Percentiles rank a stretch among this genome's conserved stretches.
Evolutionary conservation across 768 basidiomycete species (phyloP).

Genomic region (Calocybe cyanea): DNA sequence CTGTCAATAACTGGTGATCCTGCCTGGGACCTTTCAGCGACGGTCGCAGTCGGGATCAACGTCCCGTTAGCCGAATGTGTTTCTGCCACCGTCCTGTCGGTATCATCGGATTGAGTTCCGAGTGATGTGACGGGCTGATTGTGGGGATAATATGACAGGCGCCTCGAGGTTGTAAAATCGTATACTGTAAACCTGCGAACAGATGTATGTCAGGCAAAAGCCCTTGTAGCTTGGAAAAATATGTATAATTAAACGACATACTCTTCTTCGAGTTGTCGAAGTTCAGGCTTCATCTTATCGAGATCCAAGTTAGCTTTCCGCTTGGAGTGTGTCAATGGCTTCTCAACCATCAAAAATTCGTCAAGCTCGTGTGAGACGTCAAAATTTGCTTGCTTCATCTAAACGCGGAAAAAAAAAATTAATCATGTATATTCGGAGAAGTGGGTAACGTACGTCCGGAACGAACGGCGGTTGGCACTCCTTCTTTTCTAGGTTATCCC

Average conservation of each 20-base stretch:
- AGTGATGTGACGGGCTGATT: constrained; percentile 58
- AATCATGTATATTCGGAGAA: constrained; percentile 1
- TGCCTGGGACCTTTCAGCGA: constrained; percentile 45
- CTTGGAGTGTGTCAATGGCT: constrained; percentile 92
- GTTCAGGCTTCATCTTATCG: constrained; percentile 87
- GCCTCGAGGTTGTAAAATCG: constrained; percentile 70
- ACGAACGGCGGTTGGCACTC: constrained; percentile 77
- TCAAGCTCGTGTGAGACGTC: constrained; percentile 97
- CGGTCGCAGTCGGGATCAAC: constrained; percentile 41
- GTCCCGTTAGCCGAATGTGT: constrained; percentile 40
- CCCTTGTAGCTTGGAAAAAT: too few relatives aligned
- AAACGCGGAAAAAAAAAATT: constrained; percentile 9
- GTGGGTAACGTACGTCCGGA: constrained; percentile 71
- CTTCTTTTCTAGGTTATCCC: constrained; percentile 73
- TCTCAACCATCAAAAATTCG: constrained; percentile 95
- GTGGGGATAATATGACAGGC: constrained; percentile 86
- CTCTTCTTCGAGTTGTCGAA: constrained; percentile 93
- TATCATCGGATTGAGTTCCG: constrained; percentile 36
- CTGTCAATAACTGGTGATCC: constrained; percentile 38
- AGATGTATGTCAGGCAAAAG: constrained; percentile 5
- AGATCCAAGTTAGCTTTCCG: constrained; percentile 84
- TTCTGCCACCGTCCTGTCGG: constrained; percentile 39
- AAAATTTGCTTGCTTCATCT: constrained; percentile 98
- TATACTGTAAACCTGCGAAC: constrained; percentile 77
- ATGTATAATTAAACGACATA: constrained; percentile 30